These are phyloP conservation scores for Mucor irregularis DNA, from an alignment of 371 early-diverging fungal genomes.

Conservation along the genomic window DNA sequence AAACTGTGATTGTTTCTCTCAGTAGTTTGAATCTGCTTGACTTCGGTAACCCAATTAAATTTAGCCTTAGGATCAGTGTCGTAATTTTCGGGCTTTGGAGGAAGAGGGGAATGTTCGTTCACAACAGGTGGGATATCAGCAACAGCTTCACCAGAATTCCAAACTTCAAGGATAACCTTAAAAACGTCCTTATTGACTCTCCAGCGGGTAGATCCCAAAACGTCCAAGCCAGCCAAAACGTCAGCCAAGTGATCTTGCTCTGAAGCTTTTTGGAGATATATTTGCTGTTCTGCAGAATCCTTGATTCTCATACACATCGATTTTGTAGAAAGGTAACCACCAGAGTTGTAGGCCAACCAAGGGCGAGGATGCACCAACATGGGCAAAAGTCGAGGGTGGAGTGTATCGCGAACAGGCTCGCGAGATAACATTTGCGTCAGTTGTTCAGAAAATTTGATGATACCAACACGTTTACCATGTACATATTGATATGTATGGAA, in stretches of 20 bases:
- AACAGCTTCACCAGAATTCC: conserved; percentile 84
- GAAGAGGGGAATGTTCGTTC: conserved; percentile 32
- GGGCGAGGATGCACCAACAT: conserved; percentile 95
- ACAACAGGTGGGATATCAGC: conserved; percentile 70
- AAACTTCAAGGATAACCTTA: conserved; percentile 76
- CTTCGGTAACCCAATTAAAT: conserved; percentile 51
- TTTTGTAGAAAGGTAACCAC: conserved; percentile 86
- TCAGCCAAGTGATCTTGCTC: conserved; percentile 67
- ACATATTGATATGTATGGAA: conserved; percentile 69
- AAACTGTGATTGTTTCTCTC: conserved; percentile 81
- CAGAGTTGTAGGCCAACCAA: conserved; percentile 88
- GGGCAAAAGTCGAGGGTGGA: conserved; percentile 84
- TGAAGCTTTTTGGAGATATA: conserved; percentile 82
- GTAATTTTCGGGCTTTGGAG: conserved; percentile 70
- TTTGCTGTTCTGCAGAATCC: conserved; percentile 72
- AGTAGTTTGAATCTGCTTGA: conserved; percentile 51
- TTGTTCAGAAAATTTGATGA: conserved; percentile 70
- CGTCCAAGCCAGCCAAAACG: conserved; percentile 84
- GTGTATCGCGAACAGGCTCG: conserved; percentile 63
- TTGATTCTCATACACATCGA: conserved; percentile 78
- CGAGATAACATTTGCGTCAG: conserved; percentile 71
- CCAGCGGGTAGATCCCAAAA: conserved; percentile 91
- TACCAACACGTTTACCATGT: conserved; percentile 72
- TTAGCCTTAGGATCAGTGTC: conserved; percentile 67
- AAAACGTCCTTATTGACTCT: conserved; percentile 83